Conservation (phyloP, 2,329 filamentous ascomycete genomes). For the Leptographium galeiforme region DNA sequence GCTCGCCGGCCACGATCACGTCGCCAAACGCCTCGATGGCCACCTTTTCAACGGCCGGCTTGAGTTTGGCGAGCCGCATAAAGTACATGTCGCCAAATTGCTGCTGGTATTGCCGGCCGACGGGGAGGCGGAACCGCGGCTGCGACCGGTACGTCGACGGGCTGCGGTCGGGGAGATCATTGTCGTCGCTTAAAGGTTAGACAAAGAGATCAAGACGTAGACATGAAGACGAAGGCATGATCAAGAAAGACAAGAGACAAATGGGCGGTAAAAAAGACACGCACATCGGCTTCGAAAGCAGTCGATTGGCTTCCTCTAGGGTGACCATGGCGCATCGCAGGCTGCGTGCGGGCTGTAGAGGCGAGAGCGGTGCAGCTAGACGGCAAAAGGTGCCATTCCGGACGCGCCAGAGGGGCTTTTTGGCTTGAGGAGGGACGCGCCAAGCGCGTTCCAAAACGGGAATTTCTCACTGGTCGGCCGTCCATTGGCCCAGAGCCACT, state of each 20-base stretch:
- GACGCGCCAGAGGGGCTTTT: background rate
- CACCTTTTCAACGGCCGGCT: constrained; percentile 63
- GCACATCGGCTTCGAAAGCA: constrained; percentile 38
- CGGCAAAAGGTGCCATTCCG: background rate
- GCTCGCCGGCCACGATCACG: constrained; percentile 63
- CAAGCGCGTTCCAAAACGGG: background rate
- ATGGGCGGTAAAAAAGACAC: constrained; percentile 8
- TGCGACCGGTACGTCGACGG: constrained; percentile 57
- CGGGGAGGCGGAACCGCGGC: constrained; percentile 59
- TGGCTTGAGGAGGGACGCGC: background rate
- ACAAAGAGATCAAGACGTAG: background rate
- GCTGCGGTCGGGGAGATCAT: constrained; percentile 32
- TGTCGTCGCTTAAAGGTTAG: constrained; percentile 13
- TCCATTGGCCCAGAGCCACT: background rate
- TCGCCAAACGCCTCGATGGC: constrained; percentile 66
- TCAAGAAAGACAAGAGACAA: background rate
- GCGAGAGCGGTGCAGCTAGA: too few species aligned
- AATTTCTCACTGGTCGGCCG: background rate
- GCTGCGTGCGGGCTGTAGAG: background rate
- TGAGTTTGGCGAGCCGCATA: constrained; percentile 73
- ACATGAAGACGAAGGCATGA: too few species aligned
- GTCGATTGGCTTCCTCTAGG: constrained; percentile 27
- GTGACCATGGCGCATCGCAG: constrained; percentile 24
- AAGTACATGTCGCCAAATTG: constrained; percentile 99
- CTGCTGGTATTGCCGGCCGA: constrained; percentile 67